phyloP scores from a whole-genome alignment of 768 basidiomycete species.

The Lentinus tigrinus region DNA sequence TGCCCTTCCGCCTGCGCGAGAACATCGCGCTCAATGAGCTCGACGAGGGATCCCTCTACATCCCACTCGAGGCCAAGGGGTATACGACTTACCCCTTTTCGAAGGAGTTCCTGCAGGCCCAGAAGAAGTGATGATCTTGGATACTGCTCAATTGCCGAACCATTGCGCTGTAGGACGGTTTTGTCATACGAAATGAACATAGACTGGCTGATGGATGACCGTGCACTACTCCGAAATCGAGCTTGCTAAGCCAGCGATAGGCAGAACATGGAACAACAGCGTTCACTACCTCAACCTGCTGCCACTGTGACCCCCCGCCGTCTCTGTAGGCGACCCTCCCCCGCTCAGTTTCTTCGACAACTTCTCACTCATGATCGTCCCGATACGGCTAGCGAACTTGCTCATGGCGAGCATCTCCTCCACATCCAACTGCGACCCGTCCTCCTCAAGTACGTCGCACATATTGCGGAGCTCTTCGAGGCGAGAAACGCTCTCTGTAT shows the following conservation, averaged over 20 bases:
- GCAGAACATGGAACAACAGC: too few relatives aligned
- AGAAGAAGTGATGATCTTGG: too few relatives aligned
- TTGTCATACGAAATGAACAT: too few relatives aligned
- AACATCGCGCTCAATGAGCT: slow-evolving; percentile 33
- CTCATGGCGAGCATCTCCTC: slow-evolving; percentile 49
- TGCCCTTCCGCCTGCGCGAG: slow-evolving; percentile 36
- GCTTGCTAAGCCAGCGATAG: too few relatives aligned
- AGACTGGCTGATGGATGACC: too few relatives aligned
- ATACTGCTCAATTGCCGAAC: too few relatives aligned
- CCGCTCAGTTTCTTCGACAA: slow-evolving; percentile 25
- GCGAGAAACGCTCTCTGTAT: slow-evolving; percentile 37
- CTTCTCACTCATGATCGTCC: slow-evolving; percentile 44
- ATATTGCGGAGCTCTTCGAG: slow-evolving; percentile 44
- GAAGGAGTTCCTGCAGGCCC: slow-evolving; percentile 7
- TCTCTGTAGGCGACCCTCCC: not conserved
- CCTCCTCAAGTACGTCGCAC: slow-evolving; percentile 41
- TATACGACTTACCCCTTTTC: slow-evolving; percentile 24
- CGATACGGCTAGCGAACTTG: slow-evolving; percentile 45
- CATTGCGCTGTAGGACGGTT: too few relatives aligned
- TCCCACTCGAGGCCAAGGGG: slow-evolving; percentile 25
- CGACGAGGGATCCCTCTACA: slow-evolving; percentile 40
- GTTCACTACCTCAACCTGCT: too few relatives aligned
- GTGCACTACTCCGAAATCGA: too few relatives aligned
- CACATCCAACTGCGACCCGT: slow-evolving; percentile 48
- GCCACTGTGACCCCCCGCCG: too few relatives aligned